Evolutionary conservation across 1,139 yeast genomes (phyloP), one percentile per base, ranked within the genome.

Genomic region (Diutina sp.): DNA sequence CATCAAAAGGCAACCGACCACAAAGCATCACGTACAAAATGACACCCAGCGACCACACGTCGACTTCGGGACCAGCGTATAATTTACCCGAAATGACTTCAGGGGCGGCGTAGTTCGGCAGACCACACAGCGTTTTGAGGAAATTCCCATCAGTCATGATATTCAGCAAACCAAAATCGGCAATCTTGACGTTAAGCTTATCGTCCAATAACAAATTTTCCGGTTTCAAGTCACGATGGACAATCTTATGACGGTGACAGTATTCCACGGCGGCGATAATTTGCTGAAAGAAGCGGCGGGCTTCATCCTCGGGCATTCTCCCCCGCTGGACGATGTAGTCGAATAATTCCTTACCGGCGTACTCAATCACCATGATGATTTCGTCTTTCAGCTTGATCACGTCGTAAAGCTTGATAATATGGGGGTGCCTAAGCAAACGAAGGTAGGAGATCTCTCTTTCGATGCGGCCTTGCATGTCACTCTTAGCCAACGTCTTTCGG

Each of bases 131-230:
- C 1, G 99, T 93, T 68, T 91, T 93, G 66, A 93, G 78, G 66
- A 93, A 93, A 68, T 93, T 93, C 58, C 99, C 99, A 71, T 93
- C 99, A 8, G 97, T 91, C 98, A 93, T 93, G 63, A 93, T 91
- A 69, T 93, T 93, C 46, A 96, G 87, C 58, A 93, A 78, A 16
- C 99, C 98, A 66, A 91, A 93, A 76, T 93, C 99, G 16, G 98
- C 98, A 72, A 93, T 93, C 69, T 93, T 93, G 57, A 93, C 97
- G 68, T 91, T 90, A 63, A 90, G 74, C 60, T 89, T 86, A 64
- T 91, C 98, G 68, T 93, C 98, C 62, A 93, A 76, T 61, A 93
- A 76, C 69, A 93, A 76, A 69, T 93, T 93, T 68, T 93, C 98
- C 0, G 98, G 99, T 68, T 93, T 93, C 68, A 91, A 79, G 72